Evolutionary conservation across 2,329 filamentous ascomycete genomes (phyloP).

Genomic region (Botryotinia convoluta): DNA sequence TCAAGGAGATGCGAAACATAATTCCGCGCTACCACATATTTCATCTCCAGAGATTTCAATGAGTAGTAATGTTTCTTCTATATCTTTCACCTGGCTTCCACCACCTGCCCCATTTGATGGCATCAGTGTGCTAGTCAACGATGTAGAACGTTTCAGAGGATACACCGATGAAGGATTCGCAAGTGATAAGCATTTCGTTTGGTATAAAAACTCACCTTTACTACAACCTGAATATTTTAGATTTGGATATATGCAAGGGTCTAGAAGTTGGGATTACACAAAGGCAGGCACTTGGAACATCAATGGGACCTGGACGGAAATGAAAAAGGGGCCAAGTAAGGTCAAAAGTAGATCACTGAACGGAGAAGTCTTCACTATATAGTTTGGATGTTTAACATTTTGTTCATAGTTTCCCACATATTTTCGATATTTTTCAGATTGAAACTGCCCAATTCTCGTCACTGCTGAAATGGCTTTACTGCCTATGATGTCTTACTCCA

Average conservation of each 20-base stretch:
- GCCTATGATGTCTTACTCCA: not conserved
- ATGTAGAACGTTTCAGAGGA: slow-evolving; percentile 75
- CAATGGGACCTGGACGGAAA: slow-evolving; percentile 63
- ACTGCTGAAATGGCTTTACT: not conserved
- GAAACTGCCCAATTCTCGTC: not conserved
- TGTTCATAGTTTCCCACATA: slow-evolving; percentile 2
- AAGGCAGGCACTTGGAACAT: slow-evolving; percentile 69
- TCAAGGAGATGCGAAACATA: slow-evolving; percentile 63
- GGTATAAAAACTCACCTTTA: slow-evolving; percentile 50
- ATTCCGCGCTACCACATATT: slow-evolving; percentile 58
- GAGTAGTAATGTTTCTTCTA: slow-evolving; percentile 47
- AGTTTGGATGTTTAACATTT: not conserved
- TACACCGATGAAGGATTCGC: slow-evolving; percentile 56
- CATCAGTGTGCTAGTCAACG: slow-evolving; percentile 77
- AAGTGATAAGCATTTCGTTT: slow-evolving; percentile 54
- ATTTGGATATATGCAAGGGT: slow-evolving; percentile 71
- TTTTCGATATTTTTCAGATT: no score
- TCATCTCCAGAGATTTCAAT: slow-evolving; percentile 48
- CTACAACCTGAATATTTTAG: slow-evolving; percentile 69
- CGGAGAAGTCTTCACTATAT: slow-evolving; percentile 25
- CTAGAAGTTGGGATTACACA: slow-evolving; percentile 65
- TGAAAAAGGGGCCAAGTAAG: slow-evolving; percentile 44
- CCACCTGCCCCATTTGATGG: slow-evolving; percentile 62
- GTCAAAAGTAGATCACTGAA: slow-evolving; percentile 32
- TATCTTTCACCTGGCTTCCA: slow-evolving; percentile 39